A percentile compares a stretch with the other conserved stretches of the same genome.
These are phyloP conservation scores for Mrakia gelida DNA, from an alignment of 768 basidiomycete genomes.

Conservation along the genomic window DNA sequence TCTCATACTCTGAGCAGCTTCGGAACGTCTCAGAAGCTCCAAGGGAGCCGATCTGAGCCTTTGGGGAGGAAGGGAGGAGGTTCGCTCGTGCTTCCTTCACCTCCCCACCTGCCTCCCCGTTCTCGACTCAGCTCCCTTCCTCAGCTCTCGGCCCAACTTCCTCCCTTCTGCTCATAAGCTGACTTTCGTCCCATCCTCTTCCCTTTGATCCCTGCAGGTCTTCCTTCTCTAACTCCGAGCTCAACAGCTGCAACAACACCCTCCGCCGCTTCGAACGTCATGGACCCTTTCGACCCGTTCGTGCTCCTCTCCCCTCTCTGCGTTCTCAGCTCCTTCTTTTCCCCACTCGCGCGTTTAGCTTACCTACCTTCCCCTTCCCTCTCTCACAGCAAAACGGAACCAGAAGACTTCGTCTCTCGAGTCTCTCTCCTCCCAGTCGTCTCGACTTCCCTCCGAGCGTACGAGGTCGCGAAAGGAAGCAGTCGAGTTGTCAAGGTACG, in stretches of 20 bases:
- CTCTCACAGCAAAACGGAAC: slow-evolving; percentile 25
- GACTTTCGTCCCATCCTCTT: too few species aligned
- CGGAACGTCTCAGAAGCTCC: too few species aligned
- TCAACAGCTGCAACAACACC: slow-evolving; percentile 23
- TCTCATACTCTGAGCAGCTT: too few species aligned
- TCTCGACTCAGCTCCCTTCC: too few species aligned
- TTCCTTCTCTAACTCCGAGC: background rate
- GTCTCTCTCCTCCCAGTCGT: slow-evolving; percentile 69
- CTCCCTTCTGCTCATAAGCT: background rate
- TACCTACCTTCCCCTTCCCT: background rate
- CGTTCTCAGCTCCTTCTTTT: too few species aligned
- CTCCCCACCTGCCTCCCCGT: too few species aligned
- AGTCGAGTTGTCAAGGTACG: slow-evolving; percentile 79
- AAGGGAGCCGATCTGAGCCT: too few species aligned
- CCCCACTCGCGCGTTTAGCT: background rate
- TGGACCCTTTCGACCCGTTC: background rate
- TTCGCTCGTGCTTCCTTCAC: too few species aligned
- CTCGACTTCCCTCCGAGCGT: slow-evolving; percentile 64
- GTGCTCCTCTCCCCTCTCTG: background rate
- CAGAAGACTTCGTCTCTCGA: slow-evolving; percentile 54
- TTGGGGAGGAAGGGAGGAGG: too few species aligned
- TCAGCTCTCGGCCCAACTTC: background rate
- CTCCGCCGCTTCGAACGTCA: background rate
- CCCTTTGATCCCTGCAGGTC: background rate
- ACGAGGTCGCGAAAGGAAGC: slow-evolving; percentile 76